Evolutionary conservation across 2,329 filamentous ascomycete genomes (phyloP), one percentile per base, ranked within the genome.

Genomic region (Fusarium circinatum): DNA sequence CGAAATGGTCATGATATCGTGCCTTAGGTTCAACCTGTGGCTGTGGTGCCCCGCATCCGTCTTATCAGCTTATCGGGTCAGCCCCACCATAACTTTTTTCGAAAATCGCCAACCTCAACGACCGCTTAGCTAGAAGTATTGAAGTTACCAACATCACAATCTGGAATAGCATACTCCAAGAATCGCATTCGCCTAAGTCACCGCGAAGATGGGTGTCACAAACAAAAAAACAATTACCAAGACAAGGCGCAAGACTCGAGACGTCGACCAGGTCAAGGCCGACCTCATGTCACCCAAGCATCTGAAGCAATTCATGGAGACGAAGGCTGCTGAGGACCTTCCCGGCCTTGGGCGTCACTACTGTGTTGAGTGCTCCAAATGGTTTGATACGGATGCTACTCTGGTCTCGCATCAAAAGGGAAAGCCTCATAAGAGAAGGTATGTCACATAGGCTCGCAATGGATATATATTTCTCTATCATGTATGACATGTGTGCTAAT

Each of bases 301-400:
- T 80, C 90, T 99, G 39, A 85, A 90, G 52, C 90, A 94, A 74
- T 95, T 92, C 86, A 93, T 95, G 80, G 89, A 91, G 56, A 90
- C 91, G 48, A 97, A 98, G 80, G 90, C 92, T 11, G 85, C 89
- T 28, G 96, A 98, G 80, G 96, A 98, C 79, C 88, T 98, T 41
- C 96, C 96, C 7, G 96, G 91, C 0, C 87, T 98, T 55, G 96
- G 96, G 32, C 88, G 90, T 77, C 92, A 92, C 81, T 98, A 98
- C 83, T 99, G 96, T 83, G 87, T 93, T 22, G 93, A 98, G 83
- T 99, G 96, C 83, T 93, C 96, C 72, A 98, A 97, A 85, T 98
- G 94, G 92, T 98, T 97, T 82, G 96, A 98, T 82, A 93, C 91
- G 56, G 93, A 96, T 75, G 83, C 89, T 77, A 97, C 94, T 77